Evolutionary conservation across 2,329 filamentous ascomycete genomes (phyloP).

Genomic region (Colletotrichum falcatum): DNA sequence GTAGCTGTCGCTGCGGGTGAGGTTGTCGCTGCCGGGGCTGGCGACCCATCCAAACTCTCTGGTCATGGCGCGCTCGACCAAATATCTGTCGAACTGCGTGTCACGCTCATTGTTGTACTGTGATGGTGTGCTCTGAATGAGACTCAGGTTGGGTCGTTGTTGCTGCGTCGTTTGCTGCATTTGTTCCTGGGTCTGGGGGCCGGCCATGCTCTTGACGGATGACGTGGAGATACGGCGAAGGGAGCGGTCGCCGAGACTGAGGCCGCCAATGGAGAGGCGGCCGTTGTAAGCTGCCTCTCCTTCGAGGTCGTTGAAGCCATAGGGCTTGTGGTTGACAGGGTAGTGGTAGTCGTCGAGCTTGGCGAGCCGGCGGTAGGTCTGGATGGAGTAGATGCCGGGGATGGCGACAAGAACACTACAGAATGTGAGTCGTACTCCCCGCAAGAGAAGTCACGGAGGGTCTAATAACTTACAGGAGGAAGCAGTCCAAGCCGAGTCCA

Average conservation of each 20-base stretch:
- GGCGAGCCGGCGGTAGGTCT: constrained; percentile 60
- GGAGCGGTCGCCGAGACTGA: constrained; percentile 31
- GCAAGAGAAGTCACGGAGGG: neutral
- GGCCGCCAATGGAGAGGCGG: constrained; percentile 38
- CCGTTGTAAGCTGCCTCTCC: constrained; percentile 36
- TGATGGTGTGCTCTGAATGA: constrained; percentile 17
- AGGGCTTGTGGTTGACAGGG: constrained; percentile 62
- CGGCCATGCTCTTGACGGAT: constrained; percentile 28
- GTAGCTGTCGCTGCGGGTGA: constrained; percentile 46
- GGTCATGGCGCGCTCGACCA: constrained; percentile 49
- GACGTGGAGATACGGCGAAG: constrained; percentile 41
- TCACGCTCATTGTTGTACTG: constrained; percentile 47
- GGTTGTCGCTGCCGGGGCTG: constrained; percentile 27
- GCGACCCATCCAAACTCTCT: constrained; percentile 51
- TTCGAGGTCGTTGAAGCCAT: constrained; percentile 54
- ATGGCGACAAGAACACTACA: constrained; percentile 56
- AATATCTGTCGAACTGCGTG: constrained; percentile 47
- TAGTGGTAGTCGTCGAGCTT: constrained; percentile 64
- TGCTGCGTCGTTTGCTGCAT: constrained; percentile 14
- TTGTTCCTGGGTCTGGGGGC: constrained; percentile 6
- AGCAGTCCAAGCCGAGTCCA: constrained; percentile 61
- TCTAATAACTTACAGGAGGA: constrained; percentile 58
- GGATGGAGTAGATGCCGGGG: constrained; percentile 60
- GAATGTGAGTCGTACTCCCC: neutral
- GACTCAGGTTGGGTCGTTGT: constrained; percentile 8